These are phyloP conservation scores for Phytophthora fragariaefolia DNA, from an alignment of 352 stramenopile genomes.

Conservation along the genomic window DNA sequence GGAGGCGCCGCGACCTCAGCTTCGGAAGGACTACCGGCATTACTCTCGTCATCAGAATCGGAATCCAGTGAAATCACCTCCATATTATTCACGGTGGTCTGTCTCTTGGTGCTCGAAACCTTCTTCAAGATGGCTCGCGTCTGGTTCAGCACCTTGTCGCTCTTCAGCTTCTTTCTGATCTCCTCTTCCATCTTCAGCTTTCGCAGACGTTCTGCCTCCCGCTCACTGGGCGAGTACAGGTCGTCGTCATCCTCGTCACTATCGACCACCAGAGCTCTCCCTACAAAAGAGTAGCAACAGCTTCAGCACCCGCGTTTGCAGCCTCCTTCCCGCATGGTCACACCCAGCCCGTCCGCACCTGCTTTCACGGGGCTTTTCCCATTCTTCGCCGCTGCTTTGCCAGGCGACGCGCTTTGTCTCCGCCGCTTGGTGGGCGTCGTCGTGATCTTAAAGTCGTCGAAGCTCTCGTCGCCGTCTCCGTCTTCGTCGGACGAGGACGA, in stretches of 20 bases:
- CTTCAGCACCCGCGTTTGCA: not conserved
- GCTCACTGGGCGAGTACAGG: constrained; percentile 50
- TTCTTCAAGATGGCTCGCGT: constrained; percentile 68
- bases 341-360: constrained; percentile 15
- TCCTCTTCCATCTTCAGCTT: constrained; percentile 58
- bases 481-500: constrained; percentile 53
- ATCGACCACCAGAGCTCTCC: constrained; percentile 11
- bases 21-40: not conserved
- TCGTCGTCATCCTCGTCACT: constrained; percentile 52
- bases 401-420: constrained; percentile 13
- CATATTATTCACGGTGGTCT: constrained; percentile 30
- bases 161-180: constrained; percentile 54
- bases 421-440: constrained; percentile 27
- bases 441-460: constrained; percentile 27
- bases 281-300: constrained; percentile 16
- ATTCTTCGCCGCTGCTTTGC: constrained; percentile 18
- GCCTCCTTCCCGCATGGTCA: not conserved
- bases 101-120: constrained; percentile 26
- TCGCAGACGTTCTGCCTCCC: constrained; percentile 38
- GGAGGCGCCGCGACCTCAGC: constrained; percentile 8
- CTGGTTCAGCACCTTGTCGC: constrained; percentile 66
- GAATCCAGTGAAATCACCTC: constrained; percentile 70
- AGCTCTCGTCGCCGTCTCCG: constrained; percentile 29
- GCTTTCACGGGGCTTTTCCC: constrained; percentile 27
- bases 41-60: constrained; percentile 49